Evolutionary conservation across 1,139 yeast genomes (phyloP).

Genomic region (Nematodospora anomalae): DNA sequence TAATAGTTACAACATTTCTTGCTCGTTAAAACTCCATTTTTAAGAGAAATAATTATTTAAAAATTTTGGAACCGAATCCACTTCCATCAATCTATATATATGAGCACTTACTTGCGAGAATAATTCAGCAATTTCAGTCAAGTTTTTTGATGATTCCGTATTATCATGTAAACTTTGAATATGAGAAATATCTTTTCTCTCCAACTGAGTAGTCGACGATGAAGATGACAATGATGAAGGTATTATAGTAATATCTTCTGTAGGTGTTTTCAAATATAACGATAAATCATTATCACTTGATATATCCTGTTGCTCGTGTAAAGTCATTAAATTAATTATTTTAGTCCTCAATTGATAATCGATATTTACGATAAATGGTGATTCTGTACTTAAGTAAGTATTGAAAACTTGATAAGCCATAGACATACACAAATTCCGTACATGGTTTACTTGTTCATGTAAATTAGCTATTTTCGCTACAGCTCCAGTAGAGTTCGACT

Average conservation of each 20-base stretch:
- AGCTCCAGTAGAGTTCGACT: neutral
- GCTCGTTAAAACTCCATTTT: neutral
- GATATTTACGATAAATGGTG: slow-evolving; percentile 73
- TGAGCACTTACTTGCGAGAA: slow-evolving; percentile 21
- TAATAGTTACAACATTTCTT: neutral
- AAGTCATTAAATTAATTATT: slow-evolving; percentile 46
- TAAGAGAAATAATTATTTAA: slow-evolving; percentile 31
- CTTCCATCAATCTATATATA: slow-evolving; percentile 63
- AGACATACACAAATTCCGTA: slow-evolving; percentile 46
- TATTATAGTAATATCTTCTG: slow-evolving; percentile 5
- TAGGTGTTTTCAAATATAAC: slow-evolving; percentile 11
- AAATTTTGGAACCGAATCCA: slow-evolving; percentile 74
- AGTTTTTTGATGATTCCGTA: neutral
- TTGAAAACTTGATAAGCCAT: slow-evolving; percentile 64
- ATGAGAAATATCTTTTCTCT: neutral
- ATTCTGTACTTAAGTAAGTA: slow-evolving; percentile 64
- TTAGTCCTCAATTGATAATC: slow-evolving; percentile 55
- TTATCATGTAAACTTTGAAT: neutral
- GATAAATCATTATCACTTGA: neutral
- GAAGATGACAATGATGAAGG: neutral
- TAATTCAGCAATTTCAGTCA: neutral
- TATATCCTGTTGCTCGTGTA: neutral
- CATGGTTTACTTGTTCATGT: slow-evolving; percentile 28
- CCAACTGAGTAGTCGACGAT: neutral
- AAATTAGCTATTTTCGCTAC: slow-evolving; percentile 6